These are phyloP conservation scores for Berkeleyomyces basicola DNA, from an alignment of 2,329 filamentous ascomycete genomes.

Conservation along the genomic window DNA sequence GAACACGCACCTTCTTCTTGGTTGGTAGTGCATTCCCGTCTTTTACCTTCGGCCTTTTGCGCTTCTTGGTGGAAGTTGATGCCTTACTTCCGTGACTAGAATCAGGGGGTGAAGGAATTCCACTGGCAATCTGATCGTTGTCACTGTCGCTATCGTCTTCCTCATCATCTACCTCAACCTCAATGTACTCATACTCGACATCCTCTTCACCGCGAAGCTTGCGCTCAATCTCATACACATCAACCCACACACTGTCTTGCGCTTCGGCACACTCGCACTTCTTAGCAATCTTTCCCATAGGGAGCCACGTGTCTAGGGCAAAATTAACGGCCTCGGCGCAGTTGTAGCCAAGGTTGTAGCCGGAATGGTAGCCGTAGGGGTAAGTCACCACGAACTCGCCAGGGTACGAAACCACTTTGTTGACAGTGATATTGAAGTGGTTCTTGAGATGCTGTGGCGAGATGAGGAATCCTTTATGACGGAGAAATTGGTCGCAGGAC, in stretches of 20 bases:
- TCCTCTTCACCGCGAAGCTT: constrained; percentile 71
- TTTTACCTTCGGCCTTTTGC: constrained; percentile 32
- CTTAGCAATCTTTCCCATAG: constrained; percentile 89
- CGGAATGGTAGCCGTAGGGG: constrained; percentile 95
- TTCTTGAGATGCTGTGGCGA: constrained; percentile 76
- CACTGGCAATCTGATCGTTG: constrained; percentile 31
- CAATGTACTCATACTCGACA: constrained; percentile 65
- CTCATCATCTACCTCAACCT: constrained; percentile 52
- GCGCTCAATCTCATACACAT: constrained; percentile 88
- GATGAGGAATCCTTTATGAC: constrained; percentile 94
- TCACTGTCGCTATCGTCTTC: constrained; percentile 33
- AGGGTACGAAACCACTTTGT: constrained; percentile 86
- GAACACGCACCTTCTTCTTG: constrained; percentile 49
- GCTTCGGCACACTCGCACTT: constrained; percentile 92
- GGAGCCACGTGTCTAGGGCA: constrained; percentile 83
- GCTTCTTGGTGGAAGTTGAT: constrained; percentile 27
- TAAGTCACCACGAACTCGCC: constrained; percentile 98
- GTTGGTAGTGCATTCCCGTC: constrained; percentile 21
- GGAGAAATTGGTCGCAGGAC: constrained; percentile 85
- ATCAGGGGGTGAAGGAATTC: constrained; percentile 62
- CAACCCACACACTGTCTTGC: constrained; percentile 95
- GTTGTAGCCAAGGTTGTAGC: constrained; percentile 95
- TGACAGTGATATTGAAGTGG: constrained; percentile 89
- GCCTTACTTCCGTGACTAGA: constrained; percentile 47
- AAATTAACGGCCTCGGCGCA: constrained; percentile 99